Base-by-base conservation (phyloP, 2,329 filamentous ascomycete species). In the Neobulgaria alba region DNA sequence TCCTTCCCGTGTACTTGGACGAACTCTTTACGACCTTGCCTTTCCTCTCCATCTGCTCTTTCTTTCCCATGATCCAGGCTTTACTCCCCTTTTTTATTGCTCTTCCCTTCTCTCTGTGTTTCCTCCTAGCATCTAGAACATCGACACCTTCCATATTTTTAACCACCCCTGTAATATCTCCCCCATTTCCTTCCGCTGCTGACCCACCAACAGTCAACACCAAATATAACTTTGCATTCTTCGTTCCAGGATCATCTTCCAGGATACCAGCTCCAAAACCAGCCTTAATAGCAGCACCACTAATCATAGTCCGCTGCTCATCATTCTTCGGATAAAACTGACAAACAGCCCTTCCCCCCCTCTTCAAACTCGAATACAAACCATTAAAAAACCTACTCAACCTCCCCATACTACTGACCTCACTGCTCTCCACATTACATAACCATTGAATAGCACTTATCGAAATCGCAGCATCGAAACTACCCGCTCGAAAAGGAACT, bases 271-370 rank as follows among this genome's bases (percentile, higher is more conserved):
- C 92, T 35, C 92, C 90, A 57, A 98, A 98, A 0, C 92, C 92
- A 1, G 92, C 92, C 58, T 85, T 88, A 46, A 96, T 83, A 0
- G 92, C 92, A 0, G 92, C 92, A 44, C 77, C 74, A 38, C 82
- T 86, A 52, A 98, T 94, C 89, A 98, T 95, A 57, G 75, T 79
- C 57, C 89, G 77, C 67, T 98, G 92, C 48, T 77, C 72, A 53
- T 93, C 84, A 61, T 98, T 96, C 67, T 95, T 95, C 2, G 92
- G 92, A 61, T 98, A 98, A 63, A 98, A 98, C 58, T 98, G 92
- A 60, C 89, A 95, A 10, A 96, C 90, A 0, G 92, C 92, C 29
- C 87, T 75, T 1, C 87, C 92, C 4, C 92, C 92, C 15, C 92
- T 72, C 49, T 80, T 78, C 48, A 98, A 66, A 45, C 79, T 80